Conservation (phyloP, 139 green algal genomes). For the Closterium sp. region DNA sequence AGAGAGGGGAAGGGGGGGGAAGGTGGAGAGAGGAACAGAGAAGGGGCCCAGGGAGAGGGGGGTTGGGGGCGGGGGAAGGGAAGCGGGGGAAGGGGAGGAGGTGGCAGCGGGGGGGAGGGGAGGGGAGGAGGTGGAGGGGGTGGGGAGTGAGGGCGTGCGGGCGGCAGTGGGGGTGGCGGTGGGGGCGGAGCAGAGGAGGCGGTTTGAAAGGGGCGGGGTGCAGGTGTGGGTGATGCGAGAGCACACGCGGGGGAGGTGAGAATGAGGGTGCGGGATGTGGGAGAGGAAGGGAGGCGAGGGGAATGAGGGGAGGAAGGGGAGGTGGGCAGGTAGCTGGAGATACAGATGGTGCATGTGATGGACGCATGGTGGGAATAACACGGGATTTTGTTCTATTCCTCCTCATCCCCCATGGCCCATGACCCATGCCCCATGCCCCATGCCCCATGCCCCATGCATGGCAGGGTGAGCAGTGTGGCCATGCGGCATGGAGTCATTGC, state of each 20-base stretch:
- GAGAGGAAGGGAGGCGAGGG: too few relatives aligned
- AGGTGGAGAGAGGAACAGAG: neutral
- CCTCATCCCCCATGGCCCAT: too few relatives aligned
- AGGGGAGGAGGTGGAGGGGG: neutral
- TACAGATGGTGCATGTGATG: neutral
- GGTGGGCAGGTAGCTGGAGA: neutral
- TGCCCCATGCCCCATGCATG: neutral
- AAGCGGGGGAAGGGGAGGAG: neutral
- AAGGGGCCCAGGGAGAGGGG: neutral
- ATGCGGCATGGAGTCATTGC: neutral
- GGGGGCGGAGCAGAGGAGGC: conserved; percentile 17
- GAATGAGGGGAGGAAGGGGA: neutral
- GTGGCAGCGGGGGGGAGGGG: neutral
- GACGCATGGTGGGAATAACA: too few relatives aligned
- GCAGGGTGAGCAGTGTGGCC: neutral
- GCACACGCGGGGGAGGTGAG: neutral
- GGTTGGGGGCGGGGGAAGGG: neutral
- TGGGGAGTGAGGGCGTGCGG: neutral
- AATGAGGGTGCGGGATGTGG: neutral
- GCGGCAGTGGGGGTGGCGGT: conserved; percentile 24
- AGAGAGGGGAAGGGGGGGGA: neutral
- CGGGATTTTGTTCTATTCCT: too few relatives aligned
- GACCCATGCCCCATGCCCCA: too few relatives aligned
- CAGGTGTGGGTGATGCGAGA: neutral
- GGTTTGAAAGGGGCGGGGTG: neutral